phyloP scores from a whole-genome alignment of 2,329 filamentous ascomycete species.

The Xylaria sp. region DNA sequence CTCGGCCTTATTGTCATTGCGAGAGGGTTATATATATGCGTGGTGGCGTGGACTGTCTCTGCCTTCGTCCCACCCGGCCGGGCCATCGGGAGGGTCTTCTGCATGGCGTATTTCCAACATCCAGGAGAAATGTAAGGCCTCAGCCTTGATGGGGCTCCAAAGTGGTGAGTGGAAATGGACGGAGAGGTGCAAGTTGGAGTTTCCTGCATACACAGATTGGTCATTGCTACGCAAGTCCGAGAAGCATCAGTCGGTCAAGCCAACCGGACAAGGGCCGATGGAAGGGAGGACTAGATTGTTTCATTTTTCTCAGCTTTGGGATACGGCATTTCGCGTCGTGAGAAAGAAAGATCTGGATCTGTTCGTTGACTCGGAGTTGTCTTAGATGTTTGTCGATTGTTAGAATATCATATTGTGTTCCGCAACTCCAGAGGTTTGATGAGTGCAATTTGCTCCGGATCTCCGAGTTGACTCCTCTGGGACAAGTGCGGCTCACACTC shows the following conservation, averaged over 20 bases:
- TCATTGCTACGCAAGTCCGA: not conserved
- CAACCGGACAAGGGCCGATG: not conserved
- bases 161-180: not conserved
- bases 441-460: not conserved
- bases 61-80: not conserved
- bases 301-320: not conserved
- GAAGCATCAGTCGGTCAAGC: not conserved
- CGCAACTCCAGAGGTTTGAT: not conserved
- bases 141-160: not conserved
- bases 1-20: not conserved
- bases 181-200: not conserved
- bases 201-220: not conserved
- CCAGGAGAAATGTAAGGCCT: not conserved
- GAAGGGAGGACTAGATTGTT: not conserved
- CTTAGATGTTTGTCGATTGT: not conserved
- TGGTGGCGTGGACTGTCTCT: not conserved
- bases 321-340: not conserved
- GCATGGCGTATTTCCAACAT: not conserved
- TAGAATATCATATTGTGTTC: not conserved
- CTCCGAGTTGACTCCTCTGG: not conserved
- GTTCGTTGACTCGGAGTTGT: not conserved
- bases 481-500: not conserved
- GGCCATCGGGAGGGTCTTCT: not conserved
- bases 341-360: not conserved
- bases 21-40: not conserved